These are phyloP conservation scores for Cercospora sesami DNA, from an alignment of 2,329 filamentous ascomycete genomes.

Conservation along the genomic window DNA sequence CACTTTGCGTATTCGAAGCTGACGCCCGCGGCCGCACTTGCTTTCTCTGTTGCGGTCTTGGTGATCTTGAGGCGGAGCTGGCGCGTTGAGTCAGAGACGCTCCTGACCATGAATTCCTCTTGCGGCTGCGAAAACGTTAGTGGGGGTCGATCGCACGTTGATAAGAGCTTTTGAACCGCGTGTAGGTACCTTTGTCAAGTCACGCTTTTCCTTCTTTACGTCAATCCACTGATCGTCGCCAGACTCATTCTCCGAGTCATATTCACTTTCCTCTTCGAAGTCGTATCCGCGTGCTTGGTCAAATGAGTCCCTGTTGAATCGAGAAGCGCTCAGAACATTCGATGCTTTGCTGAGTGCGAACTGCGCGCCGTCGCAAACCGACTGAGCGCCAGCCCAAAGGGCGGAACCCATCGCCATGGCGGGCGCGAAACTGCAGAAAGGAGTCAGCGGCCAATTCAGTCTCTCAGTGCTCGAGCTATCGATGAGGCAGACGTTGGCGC, in stretches of 20 bases:
- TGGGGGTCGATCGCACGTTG: background rate
- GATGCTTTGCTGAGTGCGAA: conserved; percentile 3
- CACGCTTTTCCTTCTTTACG: background rate
- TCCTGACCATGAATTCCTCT: conserved; percentile 7
- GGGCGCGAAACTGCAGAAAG: background rate
- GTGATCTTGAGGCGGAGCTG: conserved; percentile 10
- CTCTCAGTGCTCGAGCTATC: background rate
- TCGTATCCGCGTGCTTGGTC: conserved; percentile 3
- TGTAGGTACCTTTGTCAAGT: background rate
- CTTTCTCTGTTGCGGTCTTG: conserved; percentile 1
- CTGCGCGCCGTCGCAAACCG: background rate
- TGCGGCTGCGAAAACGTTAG: conserved; percentile 1
- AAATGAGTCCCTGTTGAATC: conserved; percentile 18
- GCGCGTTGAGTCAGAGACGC: background rate
- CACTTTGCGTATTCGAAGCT: conserved; percentile 13
- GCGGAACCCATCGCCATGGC: conserved; percentile 12
- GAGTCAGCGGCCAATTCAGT: background rate
- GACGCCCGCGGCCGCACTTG: conserved; percentile 20
- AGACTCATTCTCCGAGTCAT: conserved; percentile 10
- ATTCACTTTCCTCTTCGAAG: background rate
- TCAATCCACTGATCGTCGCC: conserved; percentile 13
- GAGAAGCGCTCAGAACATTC: background rate
- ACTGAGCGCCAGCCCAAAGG: conserved; percentile 6
- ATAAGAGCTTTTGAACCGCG: background rate
- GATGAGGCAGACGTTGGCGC: conserved; percentile 5